phyloP scores from a whole-genome alignment of 2,329 filamentous ascomycete genomes.

The Macrophomina pseudophaseolina region DNA sequence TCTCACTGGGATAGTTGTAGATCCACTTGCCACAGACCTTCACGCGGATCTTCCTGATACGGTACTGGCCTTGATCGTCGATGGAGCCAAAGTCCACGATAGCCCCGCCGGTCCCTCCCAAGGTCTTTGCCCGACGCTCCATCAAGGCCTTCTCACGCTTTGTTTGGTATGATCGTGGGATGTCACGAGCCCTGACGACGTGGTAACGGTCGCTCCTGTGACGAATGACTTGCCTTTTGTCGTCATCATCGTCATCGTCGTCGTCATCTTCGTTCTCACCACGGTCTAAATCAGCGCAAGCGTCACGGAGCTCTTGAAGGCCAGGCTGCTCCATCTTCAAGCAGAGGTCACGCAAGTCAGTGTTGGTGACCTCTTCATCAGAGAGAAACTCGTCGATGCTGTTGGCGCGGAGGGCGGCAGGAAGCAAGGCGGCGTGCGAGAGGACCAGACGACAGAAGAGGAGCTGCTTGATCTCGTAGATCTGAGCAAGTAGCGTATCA shows the following conservation, averaged over 20 bases:
- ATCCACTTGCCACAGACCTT: slow-evolving; percentile 56
- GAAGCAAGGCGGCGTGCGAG: slow-evolving; percentile 52
- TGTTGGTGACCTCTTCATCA: slow-evolving; percentile 48
- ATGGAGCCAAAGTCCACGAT: slow-evolving; percentile 46
- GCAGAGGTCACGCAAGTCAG: slow-evolving; percentile 54
- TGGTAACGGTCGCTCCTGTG: background rate
- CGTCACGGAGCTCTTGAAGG: slow-evolving; percentile 58
- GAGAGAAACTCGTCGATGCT: slow-evolving; percentile 54
- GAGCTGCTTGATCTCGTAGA: slow-evolving; percentile 56
- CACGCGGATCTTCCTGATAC: slow-evolving; percentile 49
- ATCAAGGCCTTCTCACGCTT: slow-evolving; percentile 42
- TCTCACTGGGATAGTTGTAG: slow-evolving; percentile 58
- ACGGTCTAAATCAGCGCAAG: slow-evolving; percentile 56
- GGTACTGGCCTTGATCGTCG: slow-evolving; percentile 39
- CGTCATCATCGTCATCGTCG: slow-evolving; percentile 36
- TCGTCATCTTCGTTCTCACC: slow-evolving; percentile 46
- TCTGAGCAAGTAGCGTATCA: slow-evolving; percentile 49
- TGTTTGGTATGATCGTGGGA: slow-evolving; percentile 35
- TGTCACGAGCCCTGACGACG: background rate
- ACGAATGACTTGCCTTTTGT: slow-evolving; percentile 16
- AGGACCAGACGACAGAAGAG: slow-evolving; percentile 56
- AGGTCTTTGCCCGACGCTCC: slow-evolving; percentile 28
- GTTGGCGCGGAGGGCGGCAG: slow-evolving; percentile 50
- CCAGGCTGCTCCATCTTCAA: slow-evolving; percentile 54
- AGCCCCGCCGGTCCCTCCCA: slow-evolving; percentile 29